Conservation (phyloP, 192 early-diverging fungal genomes). For the Geranomyces michiganensis region DNA sequence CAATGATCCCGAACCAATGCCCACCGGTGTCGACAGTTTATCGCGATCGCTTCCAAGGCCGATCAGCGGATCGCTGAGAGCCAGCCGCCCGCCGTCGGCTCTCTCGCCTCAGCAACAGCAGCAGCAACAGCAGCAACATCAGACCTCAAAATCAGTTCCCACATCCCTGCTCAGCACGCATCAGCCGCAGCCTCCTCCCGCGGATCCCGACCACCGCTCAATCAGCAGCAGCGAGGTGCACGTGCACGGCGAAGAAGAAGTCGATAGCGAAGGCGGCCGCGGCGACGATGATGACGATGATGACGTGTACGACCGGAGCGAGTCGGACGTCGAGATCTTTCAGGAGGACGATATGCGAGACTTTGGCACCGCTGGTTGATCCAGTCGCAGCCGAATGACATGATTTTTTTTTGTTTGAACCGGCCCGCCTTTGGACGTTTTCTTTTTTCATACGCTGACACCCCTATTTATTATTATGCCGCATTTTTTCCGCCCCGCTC, state of each 20-base stretch:
- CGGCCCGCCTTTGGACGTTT: not conserved
- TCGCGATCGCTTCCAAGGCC: slow-evolving; percentile 3
- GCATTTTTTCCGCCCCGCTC: not conserved
- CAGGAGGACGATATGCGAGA: not conserved
- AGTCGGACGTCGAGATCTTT: not conserved
- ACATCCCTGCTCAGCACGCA: slow-evolving; percentile 38
- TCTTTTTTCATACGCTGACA: not conserved
- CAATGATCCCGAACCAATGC: not conserved
- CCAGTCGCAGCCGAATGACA: no score
- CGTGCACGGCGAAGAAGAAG: slow-evolving; percentile 24
- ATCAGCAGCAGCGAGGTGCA: slow-evolving; percentile 14
- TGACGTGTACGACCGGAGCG: slow-evolving; percentile 37
- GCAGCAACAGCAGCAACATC: slow-evolving; percentile 46
- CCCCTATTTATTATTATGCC: not conserved
- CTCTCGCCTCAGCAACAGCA: not conserved
- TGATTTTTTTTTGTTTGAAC: not conserved
- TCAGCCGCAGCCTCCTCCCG: slow-evolving; percentile 71
- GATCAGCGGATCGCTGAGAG: slow-evolving; percentile 6
- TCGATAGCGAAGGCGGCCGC: slow-evolving; percentile 25
- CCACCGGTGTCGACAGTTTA: not conserved
- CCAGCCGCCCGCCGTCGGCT: not conserved
- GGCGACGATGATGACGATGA: slow-evolving; percentile 36
- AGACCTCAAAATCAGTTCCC: slow-evolving; percentile 53
- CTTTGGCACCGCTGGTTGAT: slow-evolving; percentile 6
- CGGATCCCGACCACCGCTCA: slow-evolving; percentile 49